phyloP scores from a whole-genome alignment of 768 basidiomycete species.

The Galerina sulciceps region DNA sequence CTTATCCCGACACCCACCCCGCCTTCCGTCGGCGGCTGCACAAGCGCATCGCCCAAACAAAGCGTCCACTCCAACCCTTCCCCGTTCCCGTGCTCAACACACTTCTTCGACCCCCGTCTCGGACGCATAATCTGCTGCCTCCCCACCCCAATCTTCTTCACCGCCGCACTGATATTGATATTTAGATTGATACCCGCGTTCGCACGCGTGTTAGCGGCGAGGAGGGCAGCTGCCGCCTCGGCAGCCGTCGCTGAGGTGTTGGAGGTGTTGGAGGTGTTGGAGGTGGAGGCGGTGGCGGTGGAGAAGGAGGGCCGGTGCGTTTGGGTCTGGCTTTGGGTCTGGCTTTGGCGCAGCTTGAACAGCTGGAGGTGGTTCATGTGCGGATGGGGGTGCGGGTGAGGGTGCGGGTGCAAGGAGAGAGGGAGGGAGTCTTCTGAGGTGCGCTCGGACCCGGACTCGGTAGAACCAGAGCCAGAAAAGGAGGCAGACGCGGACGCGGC shows the following conservation, averaged over 20 bases:
- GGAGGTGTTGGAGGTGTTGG: neutral
- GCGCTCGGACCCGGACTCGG: too few species aligned
- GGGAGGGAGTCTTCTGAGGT: too few species aligned
- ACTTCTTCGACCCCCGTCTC: neutral
- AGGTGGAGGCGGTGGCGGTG: neutral
- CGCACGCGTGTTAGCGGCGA: neutral
- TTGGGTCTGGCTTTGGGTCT: too few species aligned
- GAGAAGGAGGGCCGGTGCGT: neutral
- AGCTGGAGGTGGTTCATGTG: neutral
- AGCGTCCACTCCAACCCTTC: constrained; percentile 1
- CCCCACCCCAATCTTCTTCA: constrained; percentile 1
- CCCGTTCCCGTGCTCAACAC: neutral
- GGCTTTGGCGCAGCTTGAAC: neutral
- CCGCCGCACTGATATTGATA: too few species aligned
- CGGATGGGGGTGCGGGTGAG: neutral
- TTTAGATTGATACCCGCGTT: constrained; percentile 1
- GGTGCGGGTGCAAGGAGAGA: too few species aligned
- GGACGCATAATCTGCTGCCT: neutral
- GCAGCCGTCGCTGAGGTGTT: neutral
- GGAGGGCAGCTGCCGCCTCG: neutral
- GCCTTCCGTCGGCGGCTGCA: too few species aligned
- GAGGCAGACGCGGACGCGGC: too few species aligned
- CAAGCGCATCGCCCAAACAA: neutral
- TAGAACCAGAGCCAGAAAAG: too few species aligned
- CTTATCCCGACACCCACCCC: too few species aligned